Evolutionary conservation across 371 early-diverging fungal species (phyloP).

Genomic region (Massospora cicadina): DNA sequence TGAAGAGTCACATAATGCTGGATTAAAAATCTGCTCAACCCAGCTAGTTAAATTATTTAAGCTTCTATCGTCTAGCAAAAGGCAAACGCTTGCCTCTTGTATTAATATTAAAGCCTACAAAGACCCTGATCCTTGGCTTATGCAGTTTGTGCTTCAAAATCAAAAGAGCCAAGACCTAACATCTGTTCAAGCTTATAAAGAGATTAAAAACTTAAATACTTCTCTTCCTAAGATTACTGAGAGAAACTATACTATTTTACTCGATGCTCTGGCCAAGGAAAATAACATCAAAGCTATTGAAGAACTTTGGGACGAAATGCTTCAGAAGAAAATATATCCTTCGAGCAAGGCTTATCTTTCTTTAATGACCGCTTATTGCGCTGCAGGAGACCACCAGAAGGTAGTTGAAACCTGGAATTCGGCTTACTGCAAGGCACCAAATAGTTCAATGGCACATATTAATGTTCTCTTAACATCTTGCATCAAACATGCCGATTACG

Average conservation of each 20-base stretch:
- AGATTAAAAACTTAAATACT: background rate
- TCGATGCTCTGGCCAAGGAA: background rate
- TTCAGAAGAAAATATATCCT: background rate
- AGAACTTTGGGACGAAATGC: slow-evolving; percentile 1
- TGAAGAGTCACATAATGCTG: background rate
- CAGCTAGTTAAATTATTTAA: background rate
- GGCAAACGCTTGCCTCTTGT: background rate
- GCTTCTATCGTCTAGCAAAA: background rate
- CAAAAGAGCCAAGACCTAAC: background rate
- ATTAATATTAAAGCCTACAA: background rate
- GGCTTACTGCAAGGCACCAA: background rate
- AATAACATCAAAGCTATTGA: background rate
- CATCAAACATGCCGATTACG: background rate
- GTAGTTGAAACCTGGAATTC: background rate
- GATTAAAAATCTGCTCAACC: background rate
- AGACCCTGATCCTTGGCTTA: background rate
- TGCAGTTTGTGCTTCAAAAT: background rate
- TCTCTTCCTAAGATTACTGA: background rate
- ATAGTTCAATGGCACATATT: background rate
- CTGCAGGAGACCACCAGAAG: background rate
- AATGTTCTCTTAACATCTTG: background rate
- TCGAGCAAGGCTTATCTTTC: background rate
- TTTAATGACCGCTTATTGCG: slow-evolving; percentile 2
- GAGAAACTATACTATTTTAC: background rate
- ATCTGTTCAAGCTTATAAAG: background rate